These are phyloP conservation scores for Entomortierella beljakovae DNA, from an alignment of 192 early-diverging fungal genomes.

Conservation along the genomic window DNA sequence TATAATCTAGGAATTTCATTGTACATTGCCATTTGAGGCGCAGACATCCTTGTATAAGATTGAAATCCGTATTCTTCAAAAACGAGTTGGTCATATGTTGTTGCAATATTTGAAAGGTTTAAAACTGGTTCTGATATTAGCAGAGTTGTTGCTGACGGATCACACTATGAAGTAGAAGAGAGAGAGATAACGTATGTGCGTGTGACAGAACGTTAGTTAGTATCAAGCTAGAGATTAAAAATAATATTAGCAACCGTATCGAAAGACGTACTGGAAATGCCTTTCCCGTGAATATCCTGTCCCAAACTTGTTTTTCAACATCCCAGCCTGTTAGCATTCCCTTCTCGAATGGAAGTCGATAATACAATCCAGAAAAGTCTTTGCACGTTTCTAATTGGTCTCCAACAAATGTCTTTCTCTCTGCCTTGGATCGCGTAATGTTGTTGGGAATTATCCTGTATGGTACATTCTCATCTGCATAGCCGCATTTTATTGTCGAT, in stretches of 20 bases:
- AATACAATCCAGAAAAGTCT: conserved; percentile 80
- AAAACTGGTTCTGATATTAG: conserved; percentile 83
- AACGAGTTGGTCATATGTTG: conserved; percentile 81
- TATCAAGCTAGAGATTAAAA: background rate
- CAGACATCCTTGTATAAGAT: conserved; percentile 56
- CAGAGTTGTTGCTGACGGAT: conserved; percentile 69
- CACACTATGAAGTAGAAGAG: conserved; percentile 56
- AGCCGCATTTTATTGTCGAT: conserved; percentile 46
- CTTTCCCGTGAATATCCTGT: conserved; percentile 74
- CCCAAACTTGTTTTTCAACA: conserved; percentile 82
- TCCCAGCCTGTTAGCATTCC: conserved; percentile 86
- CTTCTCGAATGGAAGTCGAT: conserved; percentile 84
- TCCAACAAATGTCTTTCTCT: conserved; percentile 69
- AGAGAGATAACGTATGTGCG: background rate
- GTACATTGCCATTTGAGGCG: conserved; percentile 63
- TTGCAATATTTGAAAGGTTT: conserved; percentile 79
- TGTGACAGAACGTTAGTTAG: background rate
- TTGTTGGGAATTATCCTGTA: conserved; percentile 68
- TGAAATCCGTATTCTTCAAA: conserved; percentile 89
- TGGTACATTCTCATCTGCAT: conserved; percentile 18
- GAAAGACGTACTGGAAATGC: conserved; percentile 67
- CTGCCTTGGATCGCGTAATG: conserved; percentile 68
- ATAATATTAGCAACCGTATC: background rate
- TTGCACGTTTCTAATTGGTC: conserved; percentile 72
- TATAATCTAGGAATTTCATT: conserved; percentile 62